Conservation (phyloP, 2,329 filamentous ascomycete genomes). For the Talaromyces sp. region DNA sequence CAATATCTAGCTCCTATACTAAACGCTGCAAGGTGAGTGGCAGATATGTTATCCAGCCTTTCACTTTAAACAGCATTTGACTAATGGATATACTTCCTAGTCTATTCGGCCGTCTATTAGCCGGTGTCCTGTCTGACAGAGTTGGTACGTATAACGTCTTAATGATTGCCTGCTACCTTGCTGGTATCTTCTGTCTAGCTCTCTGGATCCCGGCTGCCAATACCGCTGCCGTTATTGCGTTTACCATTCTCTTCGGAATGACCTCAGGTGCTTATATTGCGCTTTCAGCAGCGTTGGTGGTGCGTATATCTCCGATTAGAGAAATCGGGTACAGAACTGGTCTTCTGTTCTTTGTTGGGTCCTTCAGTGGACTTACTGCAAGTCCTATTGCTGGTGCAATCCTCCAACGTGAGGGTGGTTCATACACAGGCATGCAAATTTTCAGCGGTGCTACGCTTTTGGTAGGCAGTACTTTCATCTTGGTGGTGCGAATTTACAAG, state of each 20-base stretch:
- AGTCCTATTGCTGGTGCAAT: slow-evolving; percentile 29
- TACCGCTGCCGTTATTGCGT: slow-evolving; percentile 23
- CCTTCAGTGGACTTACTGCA: slow-evolving; percentile 23
- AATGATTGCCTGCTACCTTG: slow-evolving; percentile 21
- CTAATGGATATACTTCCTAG: slow-evolving; percentile 2
- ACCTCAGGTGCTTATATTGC: slow-evolving; percentile 28
- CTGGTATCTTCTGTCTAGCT: slow-evolving; percentile 21
- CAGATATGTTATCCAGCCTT: neutral
- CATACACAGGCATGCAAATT: neutral
- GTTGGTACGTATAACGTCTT: slow-evolving; percentile 34
- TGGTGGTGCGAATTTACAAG: slow-evolving; percentile 5
- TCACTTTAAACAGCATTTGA: neutral
- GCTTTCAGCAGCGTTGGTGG: slow-evolving; percentile 31
- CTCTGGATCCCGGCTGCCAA: slow-evolving; percentile 25
- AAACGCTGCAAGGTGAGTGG: slow-evolving; percentile 45
- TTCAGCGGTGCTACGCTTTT: slow-evolving; percentile 5
- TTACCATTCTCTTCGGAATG: slow-evolving; percentile 25
- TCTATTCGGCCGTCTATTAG: slow-evolving; percentile 31
- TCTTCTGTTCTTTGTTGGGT: slow-evolving; percentile 25
- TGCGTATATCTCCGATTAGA: slow-evolving; percentile 23
- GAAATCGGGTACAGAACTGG: slow-evolving; percentile 28
- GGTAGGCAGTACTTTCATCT: neutral
- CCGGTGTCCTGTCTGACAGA: slow-evolving; percentile 31
- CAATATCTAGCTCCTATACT: slow-evolving; percentile 55
- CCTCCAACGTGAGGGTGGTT: neutral